Evolutionary conservation across 768 basidiomycete species (phyloP).

Genomic region (Boletellus sp.): DNA sequence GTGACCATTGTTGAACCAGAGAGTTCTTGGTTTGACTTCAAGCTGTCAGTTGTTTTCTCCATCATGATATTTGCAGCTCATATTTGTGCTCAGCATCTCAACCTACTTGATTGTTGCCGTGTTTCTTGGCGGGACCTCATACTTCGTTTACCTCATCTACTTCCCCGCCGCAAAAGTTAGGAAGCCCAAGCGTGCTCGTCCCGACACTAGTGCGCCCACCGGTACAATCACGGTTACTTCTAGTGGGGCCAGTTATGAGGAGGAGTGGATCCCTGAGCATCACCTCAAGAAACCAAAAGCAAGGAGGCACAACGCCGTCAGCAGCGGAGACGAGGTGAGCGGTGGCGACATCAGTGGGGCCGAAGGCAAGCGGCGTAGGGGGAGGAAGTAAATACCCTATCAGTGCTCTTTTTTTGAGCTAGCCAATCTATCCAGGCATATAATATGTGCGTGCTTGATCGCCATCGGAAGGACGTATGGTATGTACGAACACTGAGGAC

Average conservation of each 20-base stretch:
- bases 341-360: constrained; percentile 61
- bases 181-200: constrained; percentile 41
- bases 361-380: constrained; percentile 46
- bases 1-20: constrained; percentile 80
- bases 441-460: background rate
- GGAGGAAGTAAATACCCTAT: constrained; percentile 41
- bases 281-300: constrained; percentile 68
- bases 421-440: background rate
- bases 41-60: constrained; percentile 54
- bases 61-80: constrained; percentile 1
- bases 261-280: constrained; percentile 92
- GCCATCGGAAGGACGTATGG: constrained; percentile 4
- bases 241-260: constrained; percentile 67
- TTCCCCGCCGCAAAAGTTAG: constrained; percentile 59
- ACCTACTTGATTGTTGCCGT: constrained; percentile 69
- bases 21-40: constrained; percentile 71
- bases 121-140: constrained; percentile 59
- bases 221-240: constrained; percentile 58
- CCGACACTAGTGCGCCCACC: constrained; percentile 51
- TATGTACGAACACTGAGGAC: constrained; percentile 3
- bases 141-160: constrained; percentile 64
- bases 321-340: constrained; percentile 65
- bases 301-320: constrained; percentile 44
- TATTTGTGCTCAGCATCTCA: constrained; percentile 39
- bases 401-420: background rate